A percentile compares a stretch with the other conserved stretches of the same genome.
These are phyloP conservation scores for Alternaria brassicicola DNA, from an alignment of 2,329 filamentous ascomycete genomes.

Conservation along the genomic window DNA sequence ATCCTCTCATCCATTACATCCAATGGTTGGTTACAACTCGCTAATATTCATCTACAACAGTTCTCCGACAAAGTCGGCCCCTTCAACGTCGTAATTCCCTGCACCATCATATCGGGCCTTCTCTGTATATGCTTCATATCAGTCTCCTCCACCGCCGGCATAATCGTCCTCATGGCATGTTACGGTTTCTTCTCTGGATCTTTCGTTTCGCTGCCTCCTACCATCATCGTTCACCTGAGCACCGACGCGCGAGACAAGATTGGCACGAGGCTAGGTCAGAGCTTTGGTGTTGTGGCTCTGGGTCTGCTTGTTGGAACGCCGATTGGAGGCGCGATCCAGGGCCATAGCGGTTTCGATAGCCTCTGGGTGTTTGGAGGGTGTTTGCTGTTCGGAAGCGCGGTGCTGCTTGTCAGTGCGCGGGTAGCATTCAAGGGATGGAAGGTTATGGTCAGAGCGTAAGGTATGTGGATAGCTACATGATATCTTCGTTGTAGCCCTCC, in stretches of 20 bases:
- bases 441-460: slow-evolving; percentile 34
- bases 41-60: slow-evolving; percentile 49
- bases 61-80: slow-evolving; percentile 51
- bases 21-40: slow-evolving; percentile 29
- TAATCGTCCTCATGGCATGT: slow-evolving; percentile 52
- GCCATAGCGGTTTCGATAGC: slow-evolving; percentile 50
- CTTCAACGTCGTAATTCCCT: slow-evolving; percentile 56
- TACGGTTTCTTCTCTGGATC: slow-evolving; percentile 59
- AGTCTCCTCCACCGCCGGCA: slow-evolving; percentile 39
- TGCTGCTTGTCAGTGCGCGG: slow-evolving; percentile 28
- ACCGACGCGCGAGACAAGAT: slow-evolving; percentile 53
- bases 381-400: slow-evolving; percentile 33
- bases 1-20: neutral
- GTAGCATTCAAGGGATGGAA: slow-evolving; percentile 34
- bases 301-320: slow-evolving; percentile 63
- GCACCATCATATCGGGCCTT: slow-evolving; percentile 48
- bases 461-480: neutral
- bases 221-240: slow-evolving; percentile 53
- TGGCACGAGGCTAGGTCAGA: slow-evolving; percentile 62
- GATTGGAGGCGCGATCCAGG: slow-evolving; percentile 62
- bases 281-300: slow-evolving; percentile 58
- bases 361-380: slow-evolving; percentile 54
- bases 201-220: slow-evolving; percentile 55
- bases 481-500: slow-evolving; percentile 18
- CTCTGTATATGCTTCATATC: slow-evolving; percentile 52